Conservation (phyloP, 2,329 filamentous ascomycete genomes). For the Apiospora kogelbergensis region DNA sequence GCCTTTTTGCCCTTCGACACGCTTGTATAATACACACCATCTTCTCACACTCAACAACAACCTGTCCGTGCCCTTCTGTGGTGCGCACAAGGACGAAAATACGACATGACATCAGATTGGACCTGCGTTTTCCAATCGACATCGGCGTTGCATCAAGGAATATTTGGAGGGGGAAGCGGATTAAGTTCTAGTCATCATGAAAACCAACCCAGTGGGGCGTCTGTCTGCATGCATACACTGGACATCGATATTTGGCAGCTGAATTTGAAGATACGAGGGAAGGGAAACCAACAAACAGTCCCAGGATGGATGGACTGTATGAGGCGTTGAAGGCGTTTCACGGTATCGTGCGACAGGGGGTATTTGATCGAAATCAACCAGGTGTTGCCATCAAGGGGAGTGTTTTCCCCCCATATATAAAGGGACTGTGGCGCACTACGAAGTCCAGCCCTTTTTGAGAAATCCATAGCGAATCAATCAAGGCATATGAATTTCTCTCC, state of each 20-base stretch:
- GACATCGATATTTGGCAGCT: background rate
- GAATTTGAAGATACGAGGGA: background rate
- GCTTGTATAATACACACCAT: conserved; percentile 1
- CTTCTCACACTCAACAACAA: background rate
- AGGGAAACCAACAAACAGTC: background rate
- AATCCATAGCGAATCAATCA: background rate
- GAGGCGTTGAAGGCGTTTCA: background rate
- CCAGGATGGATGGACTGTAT: background rate
- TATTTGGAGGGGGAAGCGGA: background rate
- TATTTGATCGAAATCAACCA: background rate
- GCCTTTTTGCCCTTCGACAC: background rate
- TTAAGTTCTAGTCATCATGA: background rate
- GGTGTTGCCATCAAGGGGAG: background rate
- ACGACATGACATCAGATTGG: conserved; percentile 3
- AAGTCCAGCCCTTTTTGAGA: background rate
- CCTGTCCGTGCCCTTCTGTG: background rate
- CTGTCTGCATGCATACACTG: background rate
- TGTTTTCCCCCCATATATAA: background rate
- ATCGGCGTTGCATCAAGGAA: background rate
- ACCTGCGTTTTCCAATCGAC: conserved; percentile 4
- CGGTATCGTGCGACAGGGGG: background rate
- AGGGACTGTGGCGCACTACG: background rate
- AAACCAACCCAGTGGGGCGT: background rate
- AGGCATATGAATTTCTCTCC: background rate
- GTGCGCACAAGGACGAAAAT: background rate